Evolutionary conservation across 2,329 filamentous ascomycete genomes (phyloP).

Genomic region (Scedosporium apiospermum): DNA sequence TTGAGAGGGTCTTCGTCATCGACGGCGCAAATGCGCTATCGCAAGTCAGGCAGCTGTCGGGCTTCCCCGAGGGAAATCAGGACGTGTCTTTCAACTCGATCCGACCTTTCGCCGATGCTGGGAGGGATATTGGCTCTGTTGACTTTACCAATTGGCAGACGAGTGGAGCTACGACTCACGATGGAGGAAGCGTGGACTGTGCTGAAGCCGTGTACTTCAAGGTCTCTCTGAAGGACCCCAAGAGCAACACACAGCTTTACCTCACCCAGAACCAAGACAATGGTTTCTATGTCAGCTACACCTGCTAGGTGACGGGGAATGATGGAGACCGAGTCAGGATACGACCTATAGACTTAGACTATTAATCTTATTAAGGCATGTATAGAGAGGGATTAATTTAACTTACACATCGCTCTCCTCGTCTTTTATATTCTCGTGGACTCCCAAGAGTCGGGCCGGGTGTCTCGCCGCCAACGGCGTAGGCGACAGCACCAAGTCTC

Average conservation of each 20-base stretch:
- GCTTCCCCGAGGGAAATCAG: conserved; percentile 12
- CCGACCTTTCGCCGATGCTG: conserved; percentile 12
- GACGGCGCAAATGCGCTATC: conserved; percentile 16
- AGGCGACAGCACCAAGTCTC: too few species aligned
- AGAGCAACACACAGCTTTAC: conserved; percentile 17
- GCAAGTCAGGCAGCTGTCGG: conserved; percentile 14
- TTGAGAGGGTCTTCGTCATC: conserved; percentile 27
- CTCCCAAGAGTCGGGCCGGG: too few species aligned
- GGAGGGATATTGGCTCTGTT: conserved; percentile 10
- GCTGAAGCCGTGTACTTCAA: conserved; percentile 18
- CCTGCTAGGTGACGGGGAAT: not conserved
- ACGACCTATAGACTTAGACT: too few species aligned
- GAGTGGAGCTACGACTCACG: conserved; percentile 10
- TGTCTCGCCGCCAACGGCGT: too few species aligned
- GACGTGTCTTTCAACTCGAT: conserved; percentile 16
- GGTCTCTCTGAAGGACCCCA: conserved; percentile 12
- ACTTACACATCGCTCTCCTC: too few species aligned
- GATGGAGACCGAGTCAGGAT: too few species aligned
- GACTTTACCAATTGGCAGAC: conserved; percentile 22
- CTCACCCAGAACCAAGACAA: conserved; percentile 20
- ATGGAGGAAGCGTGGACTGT: conserved; percentile 16
- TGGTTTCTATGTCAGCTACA: conserved; percentile 16
- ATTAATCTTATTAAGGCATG: too few species aligned
- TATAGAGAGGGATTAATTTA: too few species aligned
- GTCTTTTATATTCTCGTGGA: too few species aligned